Conservation (phyloP, 2,329 filamentous ascomycete genomes). For the Hypoxylon sp. region DNA sequence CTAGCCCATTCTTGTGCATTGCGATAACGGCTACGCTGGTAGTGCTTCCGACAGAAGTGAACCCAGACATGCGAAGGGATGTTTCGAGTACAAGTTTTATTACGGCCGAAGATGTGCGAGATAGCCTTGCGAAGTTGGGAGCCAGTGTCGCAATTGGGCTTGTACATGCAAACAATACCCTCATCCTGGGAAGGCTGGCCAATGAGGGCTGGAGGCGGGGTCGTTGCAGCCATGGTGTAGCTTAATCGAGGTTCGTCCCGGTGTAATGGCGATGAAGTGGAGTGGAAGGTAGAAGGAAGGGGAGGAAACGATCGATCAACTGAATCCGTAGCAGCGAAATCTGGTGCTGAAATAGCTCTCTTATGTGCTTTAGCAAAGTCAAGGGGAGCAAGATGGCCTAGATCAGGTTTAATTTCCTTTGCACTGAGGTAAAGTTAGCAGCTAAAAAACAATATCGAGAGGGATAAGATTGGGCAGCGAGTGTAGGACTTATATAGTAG, state of each 20-base stretch:
- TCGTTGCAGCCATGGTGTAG: slow-evolving; percentile 45
- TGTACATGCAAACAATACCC: slow-evolving; percentile 67
- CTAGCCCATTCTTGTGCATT: slow-evolving; percentile 72
- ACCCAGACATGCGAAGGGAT: slow-evolving; percentile 82
- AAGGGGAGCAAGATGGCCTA: slow-evolving; percentile 37
- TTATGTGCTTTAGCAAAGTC: slow-evolving; percentile 60
- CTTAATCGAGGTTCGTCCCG: slow-evolving; percentile 42
- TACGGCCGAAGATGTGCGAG: slow-evolving; percentile 86
- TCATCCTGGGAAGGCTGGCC: slow-evolving; percentile 37
- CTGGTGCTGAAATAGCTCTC: slow-evolving; percentile 65
- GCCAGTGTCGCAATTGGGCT: slow-evolving; percentile 70
- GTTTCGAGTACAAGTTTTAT: slow-evolving; percentile 81
- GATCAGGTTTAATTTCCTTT: slow-evolving; percentile 29
- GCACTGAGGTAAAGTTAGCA: slow-evolving; percentile 40
- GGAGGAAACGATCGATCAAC: slow-evolving; percentile 45
- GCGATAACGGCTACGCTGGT: slow-evolving; percentile 82
- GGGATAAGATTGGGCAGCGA: not conserved
- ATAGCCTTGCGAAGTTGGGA: slow-evolving; percentile 80
- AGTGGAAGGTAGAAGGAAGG: slow-evolving; percentile 50
- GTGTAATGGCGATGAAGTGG: slow-evolving; percentile 49
- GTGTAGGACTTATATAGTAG: slow-evolving; percentile 17
- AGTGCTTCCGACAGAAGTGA: slow-evolving; percentile 85
- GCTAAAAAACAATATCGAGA: slow-evolving; percentile 9
- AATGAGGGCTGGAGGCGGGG: slow-evolving; percentile 38
- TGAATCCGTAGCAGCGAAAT: slow-evolving; percentile 56